phyloP scores from a whole-genome alignment of 2,329 filamentous ascomycete species.

The Beauveria sp. region DNA sequence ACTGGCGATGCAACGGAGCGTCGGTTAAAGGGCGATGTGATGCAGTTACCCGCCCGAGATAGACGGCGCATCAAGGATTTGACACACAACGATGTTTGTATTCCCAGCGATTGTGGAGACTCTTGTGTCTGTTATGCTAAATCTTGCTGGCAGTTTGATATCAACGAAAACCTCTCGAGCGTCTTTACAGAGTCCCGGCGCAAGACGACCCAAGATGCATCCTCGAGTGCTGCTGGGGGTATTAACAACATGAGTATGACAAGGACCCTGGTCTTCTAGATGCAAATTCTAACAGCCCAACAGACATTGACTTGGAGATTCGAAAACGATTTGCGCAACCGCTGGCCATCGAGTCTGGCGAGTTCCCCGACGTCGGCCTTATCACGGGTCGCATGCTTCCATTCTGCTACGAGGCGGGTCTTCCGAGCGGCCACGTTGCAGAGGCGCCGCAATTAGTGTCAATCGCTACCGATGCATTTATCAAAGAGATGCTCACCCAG shows the following conservation, averaged over 20 bases:
- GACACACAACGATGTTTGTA: slow-evolving; percentile 50
- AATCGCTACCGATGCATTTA: slow-evolving; percentile 57
- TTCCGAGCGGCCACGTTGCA: slow-evolving; percentile 48
- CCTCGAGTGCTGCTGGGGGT: slow-evolving; percentile 59
- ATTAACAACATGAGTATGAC: slow-evolving; percentile 72
- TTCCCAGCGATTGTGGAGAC: neutral
- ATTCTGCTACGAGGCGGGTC: slow-evolving; percentile 59
- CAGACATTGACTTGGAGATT: slow-evolving; percentile 61
- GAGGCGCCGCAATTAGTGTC: slow-evolving; percentile 59
- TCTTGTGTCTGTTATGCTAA: neutral
- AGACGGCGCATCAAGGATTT: slow-evolving; percentile 60
- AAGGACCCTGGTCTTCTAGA: neutral
- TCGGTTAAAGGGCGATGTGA: slow-evolving; percentile 60
- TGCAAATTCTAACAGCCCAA: slow-evolving; percentile 15
- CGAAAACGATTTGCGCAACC: slow-evolving; percentile 58
- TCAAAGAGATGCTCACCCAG: slow-evolving; percentile 57
- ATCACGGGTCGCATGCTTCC: slow-evolving; percentile 60
- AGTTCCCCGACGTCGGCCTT: slow-evolving; percentile 58
- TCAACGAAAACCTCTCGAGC: slow-evolving; percentile 44
- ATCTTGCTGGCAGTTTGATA: slow-evolving; percentile 38
- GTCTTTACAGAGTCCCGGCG: slow-evolving; percentile 45
- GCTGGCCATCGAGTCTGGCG: slow-evolving; percentile 58
- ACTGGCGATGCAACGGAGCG: slow-evolving; percentile 60
- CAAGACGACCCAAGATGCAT: slow-evolving; percentile 48
- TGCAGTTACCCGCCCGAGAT: slow-evolving; percentile 61